phyloP scores from a whole-genome alignment of 225 moss, liverwort and hornwort genomes.

The Bryoerythrophyllum caledonicum region DNA sequence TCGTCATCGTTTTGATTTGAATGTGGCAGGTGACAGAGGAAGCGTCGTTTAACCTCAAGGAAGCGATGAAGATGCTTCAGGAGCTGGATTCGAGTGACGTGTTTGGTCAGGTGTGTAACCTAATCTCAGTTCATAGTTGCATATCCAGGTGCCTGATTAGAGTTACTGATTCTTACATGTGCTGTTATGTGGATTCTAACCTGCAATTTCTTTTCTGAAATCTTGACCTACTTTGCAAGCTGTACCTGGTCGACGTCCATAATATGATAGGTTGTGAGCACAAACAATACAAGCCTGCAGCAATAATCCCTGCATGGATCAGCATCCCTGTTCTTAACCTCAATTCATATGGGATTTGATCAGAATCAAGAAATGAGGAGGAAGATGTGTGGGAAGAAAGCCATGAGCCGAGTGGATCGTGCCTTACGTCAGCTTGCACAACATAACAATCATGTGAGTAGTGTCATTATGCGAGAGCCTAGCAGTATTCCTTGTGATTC shows the following conservation, averaged over 20 bases:
- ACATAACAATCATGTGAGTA: slow-evolving; percentile 32
- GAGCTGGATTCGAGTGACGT: slow-evolving; percentile 23
- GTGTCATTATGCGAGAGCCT: too few relatives aligned
- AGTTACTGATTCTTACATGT: too few relatives aligned
- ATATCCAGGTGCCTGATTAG: too few relatives aligned
- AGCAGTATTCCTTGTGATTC: too few relatives aligned
- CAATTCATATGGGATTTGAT: not conserved
- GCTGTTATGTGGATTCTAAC: too few relatives aligned
- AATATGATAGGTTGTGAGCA: not conserved
- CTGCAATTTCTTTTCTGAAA: too few relatives aligned
- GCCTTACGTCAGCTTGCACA: slow-evolving; percentile 29
- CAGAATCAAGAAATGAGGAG: slow-evolving; percentile 35
- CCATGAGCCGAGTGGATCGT: slow-evolving; percentile 27
- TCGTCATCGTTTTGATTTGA: not conserved
- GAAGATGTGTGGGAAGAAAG: slow-evolving; percentile 33
- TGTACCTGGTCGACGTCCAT: too few relatives aligned
- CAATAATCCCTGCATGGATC: not conserved
- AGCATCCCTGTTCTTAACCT: not conserved
- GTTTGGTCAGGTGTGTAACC: slow-evolving; percentile 26
- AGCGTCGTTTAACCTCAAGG: slow-evolving; percentile 33
- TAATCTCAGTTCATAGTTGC: too few relatives aligned
- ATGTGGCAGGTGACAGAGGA: slow-evolving; percentile 28
- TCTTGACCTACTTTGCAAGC: too few relatives aligned
- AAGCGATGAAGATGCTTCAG: slow-evolving; percentile 41
- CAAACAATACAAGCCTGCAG: too few relatives aligned